A percentile compares a stretch with the other conserved stretches of the same genome.
phyloP scores from a whole-genome alignment of 768 basidiomycete genomes.

The Daedaleopsis nitida region DNA sequence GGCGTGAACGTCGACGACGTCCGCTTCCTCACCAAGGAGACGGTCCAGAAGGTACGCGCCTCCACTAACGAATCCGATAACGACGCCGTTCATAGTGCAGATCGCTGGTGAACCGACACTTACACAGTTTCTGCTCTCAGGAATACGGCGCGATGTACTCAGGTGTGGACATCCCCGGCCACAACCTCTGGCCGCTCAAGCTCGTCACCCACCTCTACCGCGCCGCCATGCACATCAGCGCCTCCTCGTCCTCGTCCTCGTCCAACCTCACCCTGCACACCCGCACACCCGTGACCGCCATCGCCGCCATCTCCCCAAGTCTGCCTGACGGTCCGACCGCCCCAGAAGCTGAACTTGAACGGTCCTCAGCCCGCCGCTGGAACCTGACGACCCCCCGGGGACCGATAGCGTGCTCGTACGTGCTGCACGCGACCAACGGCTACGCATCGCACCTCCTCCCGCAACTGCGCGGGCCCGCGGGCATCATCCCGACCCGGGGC shows the following conservation, averaged over 20 bases:
- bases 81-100: not conserved
- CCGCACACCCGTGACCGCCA: constrained; percentile 62
- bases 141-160: constrained; percentile 50
- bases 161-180: constrained; percentile 49
- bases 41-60: constrained; percentile 47
- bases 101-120: not conserved
- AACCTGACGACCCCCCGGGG: constrained; percentile 68
- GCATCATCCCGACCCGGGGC: constrained; percentile 72
- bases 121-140: constrained; percentile 16
- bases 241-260: constrained; percentile 26
- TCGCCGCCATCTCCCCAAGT: constrained; percentile 28
- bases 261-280: constrained; percentile 66
- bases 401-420: constrained; percentile 52
- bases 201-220: constrained; percentile 69
- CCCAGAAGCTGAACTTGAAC: too few species aligned
- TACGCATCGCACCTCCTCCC: constrained; percentile 82
- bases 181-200: constrained; percentile 82
- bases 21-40: constrained; percentile 48
- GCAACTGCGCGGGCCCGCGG: constrained; percentile 51
- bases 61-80: too few species aligned
- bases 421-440: constrained; percentile 88
- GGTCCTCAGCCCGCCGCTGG: constrained; percentile 56
- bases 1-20: constrained; percentile 49
- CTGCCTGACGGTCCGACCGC: too few species aligned
- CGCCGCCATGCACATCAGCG: constrained; percentile 33